Evolutionary conservation across 2,329 filamentous ascomycete species (phyloP).

Genomic region (Pseudogymnoascus sp.): DNA sequence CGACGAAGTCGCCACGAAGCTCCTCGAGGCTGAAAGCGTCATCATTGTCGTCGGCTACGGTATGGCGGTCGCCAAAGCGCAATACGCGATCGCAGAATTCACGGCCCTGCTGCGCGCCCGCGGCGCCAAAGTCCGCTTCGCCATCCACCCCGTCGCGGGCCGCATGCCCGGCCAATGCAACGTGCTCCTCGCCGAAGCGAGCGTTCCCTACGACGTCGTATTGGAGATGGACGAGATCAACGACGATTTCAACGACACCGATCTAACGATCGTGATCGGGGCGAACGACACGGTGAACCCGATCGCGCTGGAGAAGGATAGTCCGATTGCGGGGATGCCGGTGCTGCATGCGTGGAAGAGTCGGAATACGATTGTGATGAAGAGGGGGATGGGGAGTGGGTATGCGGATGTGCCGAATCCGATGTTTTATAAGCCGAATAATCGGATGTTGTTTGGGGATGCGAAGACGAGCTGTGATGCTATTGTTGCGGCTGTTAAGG

Average conservation of each 20-base stretch:
- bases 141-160: slow-evolving; percentile 82
- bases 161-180: slow-evolving; percentile 93
- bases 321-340: slow-evolving; percentile 84
- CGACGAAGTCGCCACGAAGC: slow-evolving; percentile 69
- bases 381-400: slow-evolving; percentile 78
- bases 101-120: slow-evolving; percentile 63
- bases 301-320: slow-evolving; percentile 74
- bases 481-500: slow-evolving; percentile 25
- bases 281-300: slow-evolving; percentile 92
- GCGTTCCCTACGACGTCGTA: slow-evolving; percentile 80
- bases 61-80: slow-evolving; percentile 90
- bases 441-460: slow-evolving; percentile 88
- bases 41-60: slow-evolving; percentile 85
- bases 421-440: slow-evolving; percentile 86
- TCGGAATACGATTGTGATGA: slow-evolving; percentile 90
- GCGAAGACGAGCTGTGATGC: slow-evolving; percentile 77
- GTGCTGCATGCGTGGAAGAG: slow-evolving; percentile 90
- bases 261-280: slow-evolving; percentile 80
- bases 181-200: slow-evolving; percentile 78
- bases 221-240: slow-evolving; percentile 96
- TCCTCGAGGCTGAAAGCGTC: slow-evolving; percentile 70
- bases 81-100: slow-evolving; percentile 83
- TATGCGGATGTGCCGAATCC: slow-evolving; percentile 89
- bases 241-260: slow-evolving; percentile 78
- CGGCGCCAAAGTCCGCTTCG: slow-evolving; percentile 75